Evolutionary conservation across 2,329 filamentous ascomycete genomes (phyloP).

Genomic region (Colletotrichum eleusines): DNA sequence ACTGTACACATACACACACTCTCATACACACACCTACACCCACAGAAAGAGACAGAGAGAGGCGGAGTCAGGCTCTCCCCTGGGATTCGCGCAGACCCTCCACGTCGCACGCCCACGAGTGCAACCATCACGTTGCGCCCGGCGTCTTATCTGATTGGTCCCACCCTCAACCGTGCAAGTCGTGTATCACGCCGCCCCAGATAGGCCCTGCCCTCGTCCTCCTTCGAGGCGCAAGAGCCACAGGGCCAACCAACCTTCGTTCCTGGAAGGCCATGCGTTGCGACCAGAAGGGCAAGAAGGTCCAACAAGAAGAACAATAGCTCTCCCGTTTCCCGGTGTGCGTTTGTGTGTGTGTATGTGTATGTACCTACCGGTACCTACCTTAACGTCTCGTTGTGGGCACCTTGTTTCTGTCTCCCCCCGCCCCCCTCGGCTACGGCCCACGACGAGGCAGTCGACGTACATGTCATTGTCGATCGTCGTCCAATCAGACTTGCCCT

Average conservation of each 20-base stretch:
- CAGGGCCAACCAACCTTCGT: slow-evolving; percentile 4
- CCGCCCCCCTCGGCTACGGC: slow-evolving; percentile 1
- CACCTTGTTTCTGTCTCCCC: slow-evolving; percentile 18
- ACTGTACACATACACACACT: background rate
- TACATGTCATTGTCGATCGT: slow-evolving; percentile 7
- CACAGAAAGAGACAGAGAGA: background rate
- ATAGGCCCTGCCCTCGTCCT: background rate
- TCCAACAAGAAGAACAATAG: background rate
- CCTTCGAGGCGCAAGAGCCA: slow-evolving; percentile 17
- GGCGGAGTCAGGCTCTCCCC: slow-evolving; percentile 24
- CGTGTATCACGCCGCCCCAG: slow-evolving; percentile 15
- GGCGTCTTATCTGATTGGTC: slow-evolving; percentile 41
- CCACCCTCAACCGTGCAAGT: background rate
- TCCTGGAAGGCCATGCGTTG: slow-evolving; percentile 4
- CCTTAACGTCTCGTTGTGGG: slow-evolving; percentile 21
- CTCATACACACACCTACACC: too few species aligned
- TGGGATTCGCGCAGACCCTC: slow-evolving; percentile 36
- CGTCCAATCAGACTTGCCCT: slow-evolving; percentile 28
- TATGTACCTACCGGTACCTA: slow-evolving; percentile 26
- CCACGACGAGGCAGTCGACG: background rate
- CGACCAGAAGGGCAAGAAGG: background rate
- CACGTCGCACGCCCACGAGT: slow-evolving; percentile 35
- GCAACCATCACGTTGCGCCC: slow-evolving; percentile 44
- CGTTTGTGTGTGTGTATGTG: background rate
- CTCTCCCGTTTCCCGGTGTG: background rate